Evolutionary conservation across 306 rosid species (phyloP).

Genomic region (Purshia tridentata): DNA sequence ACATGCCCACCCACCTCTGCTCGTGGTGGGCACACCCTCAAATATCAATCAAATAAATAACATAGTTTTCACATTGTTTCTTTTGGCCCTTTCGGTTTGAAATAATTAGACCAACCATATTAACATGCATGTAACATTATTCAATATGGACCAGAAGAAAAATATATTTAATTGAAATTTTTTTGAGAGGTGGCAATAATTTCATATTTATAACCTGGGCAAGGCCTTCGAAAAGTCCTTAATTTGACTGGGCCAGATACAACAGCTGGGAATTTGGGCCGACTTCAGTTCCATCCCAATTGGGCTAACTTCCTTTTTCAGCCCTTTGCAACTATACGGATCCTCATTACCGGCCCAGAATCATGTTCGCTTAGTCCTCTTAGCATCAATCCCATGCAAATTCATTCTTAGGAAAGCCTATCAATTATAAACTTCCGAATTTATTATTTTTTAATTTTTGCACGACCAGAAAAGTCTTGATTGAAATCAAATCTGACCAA

Average conservation of each 20-base stretch:
- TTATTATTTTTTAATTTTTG: background rate
- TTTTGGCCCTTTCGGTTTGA: too few species aligned
- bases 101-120: too few species aligned
- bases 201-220: background rate
- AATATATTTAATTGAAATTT: too few species aligned
- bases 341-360: too few species aligned
- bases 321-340: background rate
- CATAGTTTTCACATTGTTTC: too few species aligned
- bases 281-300: background rate
- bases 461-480: background rate
- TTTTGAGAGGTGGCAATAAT: background rate
- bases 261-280: background rate
- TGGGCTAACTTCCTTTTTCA: background rate
- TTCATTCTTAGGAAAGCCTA: background rate
- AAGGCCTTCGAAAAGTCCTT: background rate
- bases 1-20: constrained; percentile 22
- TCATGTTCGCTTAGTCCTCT: too few species aligned
- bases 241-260: background rate
- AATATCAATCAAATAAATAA: too few species aligned
- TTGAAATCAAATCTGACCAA: background rate
- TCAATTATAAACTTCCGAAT: background rate
- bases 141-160: too few species aligned
- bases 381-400: background rate
- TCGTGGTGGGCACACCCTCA: background rate
- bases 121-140: too few species aligned